phyloP scores from a whole-genome alignment of 2,329 filamentous ascomycete genomes.

The Shiraia sp. region DNA sequence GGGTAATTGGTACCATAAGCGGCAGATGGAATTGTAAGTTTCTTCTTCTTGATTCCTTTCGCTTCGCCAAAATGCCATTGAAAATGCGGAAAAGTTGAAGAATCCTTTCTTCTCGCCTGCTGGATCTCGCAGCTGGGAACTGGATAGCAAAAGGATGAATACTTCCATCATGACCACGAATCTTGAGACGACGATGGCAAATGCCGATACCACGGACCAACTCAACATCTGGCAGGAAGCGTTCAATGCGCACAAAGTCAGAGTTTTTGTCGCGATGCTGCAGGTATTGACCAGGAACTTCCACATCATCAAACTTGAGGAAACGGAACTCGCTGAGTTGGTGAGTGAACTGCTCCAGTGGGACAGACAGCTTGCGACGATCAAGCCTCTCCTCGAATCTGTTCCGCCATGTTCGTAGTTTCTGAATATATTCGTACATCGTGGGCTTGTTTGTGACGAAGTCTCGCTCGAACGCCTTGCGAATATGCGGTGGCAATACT shows the following conservation, averaged over 20 bases:
- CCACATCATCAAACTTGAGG: slow-evolving; percentile 97
- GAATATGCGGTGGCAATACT: slow-evolving; percentile 90
- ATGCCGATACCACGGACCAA: slow-evolving; percentile 87
- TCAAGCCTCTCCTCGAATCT: slow-evolving; percentile 98
- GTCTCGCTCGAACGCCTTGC: slow-evolving; percentile 95
- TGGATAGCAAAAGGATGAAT: slow-evolving; percentile 97
- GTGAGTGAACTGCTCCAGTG: slow-evolving; percentile 83
- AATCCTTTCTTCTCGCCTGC: slow-evolving; percentile 90
- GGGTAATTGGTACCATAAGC: slow-evolving; percentile 91
- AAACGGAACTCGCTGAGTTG: slow-evolving; percentile 96
- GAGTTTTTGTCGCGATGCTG: slow-evolving; percentile 99
- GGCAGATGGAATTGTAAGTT: slow-evolving; percentile 97
- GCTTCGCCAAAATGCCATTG: slow-evolving; percentile 86
- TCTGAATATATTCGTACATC: slow-evolving; percentile 98
- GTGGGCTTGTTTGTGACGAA: slow-evolving; percentile 95
- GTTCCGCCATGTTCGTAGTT: slow-evolving; percentile 91
- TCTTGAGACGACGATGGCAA: slow-evolving; percentile 90
- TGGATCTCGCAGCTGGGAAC: slow-evolving; percentile 90
- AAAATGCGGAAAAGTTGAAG: slow-evolving; percentile 96
- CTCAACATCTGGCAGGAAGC: slow-evolving; percentile 93
- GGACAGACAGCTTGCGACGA: slow-evolving; percentile 71
- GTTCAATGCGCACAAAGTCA: slow-evolving; percentile 95
- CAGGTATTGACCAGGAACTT: slow-evolving; percentile 95
- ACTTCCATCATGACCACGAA: slow-evolving; percentile 95
- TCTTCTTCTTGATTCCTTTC: slow-evolving; percentile 91